Conservation (phyloP, 257 asterid genomes). For the Nicotiana attenuata region DNA sequence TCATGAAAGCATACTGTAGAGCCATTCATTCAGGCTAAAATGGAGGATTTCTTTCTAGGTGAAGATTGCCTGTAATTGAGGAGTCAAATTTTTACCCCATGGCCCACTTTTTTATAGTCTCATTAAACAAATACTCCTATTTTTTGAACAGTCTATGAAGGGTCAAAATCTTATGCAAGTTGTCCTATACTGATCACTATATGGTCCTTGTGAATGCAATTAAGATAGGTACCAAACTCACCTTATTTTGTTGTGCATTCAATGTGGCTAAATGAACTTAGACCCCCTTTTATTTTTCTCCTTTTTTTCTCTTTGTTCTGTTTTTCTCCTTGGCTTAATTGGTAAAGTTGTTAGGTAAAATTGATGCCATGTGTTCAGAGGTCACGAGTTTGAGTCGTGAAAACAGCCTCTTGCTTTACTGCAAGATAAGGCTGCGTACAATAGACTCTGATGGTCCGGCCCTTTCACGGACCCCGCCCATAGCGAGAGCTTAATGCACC, state of each 20-base stretch:
- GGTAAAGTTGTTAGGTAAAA: too few relatives aligned
- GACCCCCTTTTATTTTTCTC: not conserved
- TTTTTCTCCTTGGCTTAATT: not conserved
- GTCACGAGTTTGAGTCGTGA: too few relatives aligned
- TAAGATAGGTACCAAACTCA: slow-evolving; percentile 18
- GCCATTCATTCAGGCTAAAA: slow-evolving; percentile 45
- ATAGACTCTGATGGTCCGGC: too few relatives aligned
- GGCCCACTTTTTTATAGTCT: slow-evolving; percentile 28
- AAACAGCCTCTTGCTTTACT: too few relatives aligned
- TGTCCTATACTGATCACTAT: slow-evolving; percentile 16
- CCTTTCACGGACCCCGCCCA: accelerated
- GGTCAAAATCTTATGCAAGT: slow-evolving; percentile 11
- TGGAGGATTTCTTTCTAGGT: slow-evolving; percentile 23
- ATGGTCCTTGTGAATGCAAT: slow-evolving; percentile 35
- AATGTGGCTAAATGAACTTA: slow-evolving; percentile 10
- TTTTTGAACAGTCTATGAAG: not conserved
- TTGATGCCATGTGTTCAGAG: too few relatives aligned
- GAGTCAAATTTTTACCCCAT: slow-evolving; percentile 11
- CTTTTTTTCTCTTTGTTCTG: not conserved
- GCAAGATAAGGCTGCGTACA: too few relatives aligned
- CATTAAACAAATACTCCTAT: slow-evolving; percentile 11
- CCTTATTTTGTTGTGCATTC: slow-evolving; percentile 20
- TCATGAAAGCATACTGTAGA: not conserved
- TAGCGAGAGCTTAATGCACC: too few relatives aligned
- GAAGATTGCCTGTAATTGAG: slow-evolving; percentile 32